Evolutionary conservation across 805 yeast species (phyloP).

Genomic region (Candida endomychidarum): DNA sequence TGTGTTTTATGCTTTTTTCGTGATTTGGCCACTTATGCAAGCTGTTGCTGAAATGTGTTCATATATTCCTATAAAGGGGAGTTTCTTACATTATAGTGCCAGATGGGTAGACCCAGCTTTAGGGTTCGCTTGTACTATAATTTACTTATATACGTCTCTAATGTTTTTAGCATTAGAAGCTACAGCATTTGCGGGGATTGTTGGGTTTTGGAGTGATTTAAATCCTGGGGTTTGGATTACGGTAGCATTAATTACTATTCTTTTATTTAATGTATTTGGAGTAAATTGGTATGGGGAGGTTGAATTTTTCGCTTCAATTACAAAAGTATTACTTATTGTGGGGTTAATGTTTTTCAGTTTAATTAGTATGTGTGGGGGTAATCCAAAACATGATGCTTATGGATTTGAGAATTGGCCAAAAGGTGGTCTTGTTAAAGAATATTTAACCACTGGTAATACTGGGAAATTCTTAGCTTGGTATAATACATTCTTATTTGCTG

Average conservation of each 20-base stretch:
- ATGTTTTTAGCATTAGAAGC: constrained; percentile 36
- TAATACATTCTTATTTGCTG: constrained; percentile 33
- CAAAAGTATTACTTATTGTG: constrained; percentile 32
- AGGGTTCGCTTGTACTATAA: constrained; percentile 34
- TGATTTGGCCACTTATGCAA: constrained; percentile 37
- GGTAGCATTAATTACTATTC: constrained; percentile 25
- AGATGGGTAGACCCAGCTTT: constrained; percentile 37
- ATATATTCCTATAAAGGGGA: constrained; percentile 36
- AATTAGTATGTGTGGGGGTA: constrained; percentile 39
- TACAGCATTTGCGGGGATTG: constrained; percentile 31
- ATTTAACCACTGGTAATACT: constrained; percentile 26
- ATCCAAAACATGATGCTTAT: constrained; percentile 33
- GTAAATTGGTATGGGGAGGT: constrained; percentile 47
- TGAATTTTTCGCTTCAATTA: constrained; percentile 32
- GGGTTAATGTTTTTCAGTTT: constrained; percentile 35
- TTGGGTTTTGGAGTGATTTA: constrained; percentile 31
- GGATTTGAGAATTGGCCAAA: constrained; percentile 37
- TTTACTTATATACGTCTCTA: constrained; percentile 33
- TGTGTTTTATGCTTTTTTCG: constrained; percentile 28
- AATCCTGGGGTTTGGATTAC: constrained; percentile 34
- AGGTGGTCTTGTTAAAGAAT: constrained; percentile 32
- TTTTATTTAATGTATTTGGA: constrained; percentile 31
- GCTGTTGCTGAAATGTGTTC: constrained; percentile 40
- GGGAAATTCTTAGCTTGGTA: constrained; percentile 38
- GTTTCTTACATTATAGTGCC: constrained; percentile 34